Base-by-base conservation (phyloP, 306 rosid genomes). In the Biancaea sappan region DNA sequence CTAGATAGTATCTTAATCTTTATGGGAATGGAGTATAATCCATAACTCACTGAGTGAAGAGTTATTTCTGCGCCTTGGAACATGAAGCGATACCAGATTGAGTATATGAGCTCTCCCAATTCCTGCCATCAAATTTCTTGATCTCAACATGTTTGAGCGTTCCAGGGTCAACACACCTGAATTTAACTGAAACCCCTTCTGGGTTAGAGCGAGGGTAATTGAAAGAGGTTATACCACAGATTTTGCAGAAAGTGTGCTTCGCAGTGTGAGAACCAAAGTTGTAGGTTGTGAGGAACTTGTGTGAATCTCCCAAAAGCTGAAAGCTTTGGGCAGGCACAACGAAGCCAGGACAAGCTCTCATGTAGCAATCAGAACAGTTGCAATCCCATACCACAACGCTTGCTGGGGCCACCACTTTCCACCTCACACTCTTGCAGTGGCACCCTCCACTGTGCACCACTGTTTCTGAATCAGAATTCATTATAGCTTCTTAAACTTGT, bases 191-290 rank as follows among this genome's bases (percentile, higher is more conserved):
- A 72, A 94, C 91, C 34, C 98, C 97, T 77, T 94, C 97, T 12
- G 94, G 97, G 75, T 94, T 94, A 8, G 94, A 91, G 38, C 96
- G 98, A 2, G 96, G 96, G 80, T 70, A 47, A 69, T 78, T 91
- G 77, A 91, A 94, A 3, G 98, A 94, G 63, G 97, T 89, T 73
- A 94, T 91, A 47, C 97, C 97, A 75, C 98, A 94, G 43, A 81
- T 78, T 66, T 86, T 94, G 47, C 97, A 94, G 59, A 94, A 94
- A 10, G 85, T 88, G 78, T 94, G 98, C 76, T 88, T 94, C 38
- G 94, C 98, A 15, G 86, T 85, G 60, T 89, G 96, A 79, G 89
- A 72, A 10, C 91, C 98, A 61, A 88, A 94, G 24, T 90, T 85
- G 74, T 91, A 94, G 40, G 96, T 88, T 26, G 94, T 86, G 22